Evolutionary conservation across 257 asterid genomes (phyloP), one percentile per base, ranked within the genome.

Genomic region (Nicotiana obtusifolia): DNA sequence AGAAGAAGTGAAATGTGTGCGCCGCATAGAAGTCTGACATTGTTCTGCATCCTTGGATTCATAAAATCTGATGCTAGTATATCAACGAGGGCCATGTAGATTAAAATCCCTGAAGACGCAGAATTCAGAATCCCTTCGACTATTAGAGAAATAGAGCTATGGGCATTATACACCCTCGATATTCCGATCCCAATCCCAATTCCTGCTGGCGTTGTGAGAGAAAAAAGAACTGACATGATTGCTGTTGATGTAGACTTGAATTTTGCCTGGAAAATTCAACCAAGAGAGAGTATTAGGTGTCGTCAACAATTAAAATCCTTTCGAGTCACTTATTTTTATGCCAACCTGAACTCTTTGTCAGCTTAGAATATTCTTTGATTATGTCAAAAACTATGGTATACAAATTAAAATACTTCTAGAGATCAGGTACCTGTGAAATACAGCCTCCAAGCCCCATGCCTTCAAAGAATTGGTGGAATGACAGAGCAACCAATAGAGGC

Each of bases 361-460:
- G 62, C 24, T 54, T 17, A 15, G 41, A 30, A 69, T 14, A 52
- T 52, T 24, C 37, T 33, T n/a, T 81, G 24, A 33, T 20, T 69
- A 7, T 37, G 28, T 59, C 60, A 47, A 24, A 73, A 17, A 19
- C 62, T 17, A 16, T 16, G 10, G n/a, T 61, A 64, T 17, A 17
- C 61, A 16, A 56, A 17, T 16, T 56, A 52, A 14, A 14, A 16
- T 13, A 14, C 57, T 52, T 52, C 19, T 52, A 13, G 57, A 52
- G 57, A 52, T 13, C 19, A 15, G 14, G 19, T 76, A 91, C 93
- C 93, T 91, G 93, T 5, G 93, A 85, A 33, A 91, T 87, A 84
- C 95, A 91, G 28, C 95, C 95, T 76, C 95, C 95, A 37, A 91
- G 93, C 11, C 95, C 95, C 91, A 91, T 89, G 30, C 95, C 95